Evolutionary conservation across 495 filamentous ascomycete species (phyloP).

Genomic region (Penicillium turbatum): DNA sequence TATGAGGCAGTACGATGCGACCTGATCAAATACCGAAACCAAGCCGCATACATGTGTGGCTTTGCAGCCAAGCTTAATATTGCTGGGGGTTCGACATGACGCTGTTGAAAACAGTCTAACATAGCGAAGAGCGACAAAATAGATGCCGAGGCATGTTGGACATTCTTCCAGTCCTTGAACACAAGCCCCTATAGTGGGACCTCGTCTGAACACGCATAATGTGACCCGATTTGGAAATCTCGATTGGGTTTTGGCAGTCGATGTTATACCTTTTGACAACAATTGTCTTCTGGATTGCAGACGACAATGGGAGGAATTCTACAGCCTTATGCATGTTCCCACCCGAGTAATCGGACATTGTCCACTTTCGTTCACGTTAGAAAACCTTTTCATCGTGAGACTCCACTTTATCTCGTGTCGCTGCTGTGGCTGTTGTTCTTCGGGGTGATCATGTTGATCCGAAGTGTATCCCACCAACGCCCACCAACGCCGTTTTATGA

Average conservation of each 20-base stretch:
- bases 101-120: too few species aligned
- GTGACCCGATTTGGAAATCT: not conserved
- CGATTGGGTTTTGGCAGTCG: too few species aligned
- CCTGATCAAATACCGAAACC: not conserved
- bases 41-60: not conserved
- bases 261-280: not conserved
- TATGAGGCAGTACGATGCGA: not conserved
- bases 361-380: not conserved
- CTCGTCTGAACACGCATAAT: not conserved
- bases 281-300: not conserved
- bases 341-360: not conserved
- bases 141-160: not conserved
- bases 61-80: not conserved
- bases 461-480: not conserved
- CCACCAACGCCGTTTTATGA: not conserved
- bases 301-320: not conserved
- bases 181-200: slow-evolving; percentile 1
- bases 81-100: too few species aligned
- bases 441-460: not conserved
- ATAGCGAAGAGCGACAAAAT: not conserved
- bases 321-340: not conserved
- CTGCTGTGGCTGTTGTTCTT: not conserved
- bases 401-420: not conserved
- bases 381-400: not conserved
- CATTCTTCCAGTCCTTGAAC: not conserved